phyloP scores from a whole-genome alignment of 495 filamentous ascomycete genomes.

The Aspergillus steynii region DNA sequence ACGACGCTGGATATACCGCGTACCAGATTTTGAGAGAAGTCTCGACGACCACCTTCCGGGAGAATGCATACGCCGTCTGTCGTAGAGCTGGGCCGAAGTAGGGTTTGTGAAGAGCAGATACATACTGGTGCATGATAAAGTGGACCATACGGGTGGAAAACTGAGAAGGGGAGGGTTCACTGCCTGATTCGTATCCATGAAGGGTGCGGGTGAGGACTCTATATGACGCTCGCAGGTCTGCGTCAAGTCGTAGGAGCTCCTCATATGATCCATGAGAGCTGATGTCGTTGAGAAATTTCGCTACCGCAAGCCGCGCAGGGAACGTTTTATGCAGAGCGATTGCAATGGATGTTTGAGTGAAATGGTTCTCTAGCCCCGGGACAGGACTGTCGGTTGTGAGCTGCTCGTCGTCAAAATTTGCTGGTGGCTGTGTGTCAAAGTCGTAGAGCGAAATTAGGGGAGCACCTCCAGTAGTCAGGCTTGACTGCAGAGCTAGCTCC shows the following conservation, averaged over 20 bases:
- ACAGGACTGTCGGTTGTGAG: constrained; percentile 28
- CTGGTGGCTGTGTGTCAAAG: constrained; percentile 55
- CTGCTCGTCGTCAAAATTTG: constrained; percentile 47
- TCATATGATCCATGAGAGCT: constrained; percentile 33
- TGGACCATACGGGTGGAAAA: constrained; percentile 44
- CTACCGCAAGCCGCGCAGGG: constrained; percentile 46
- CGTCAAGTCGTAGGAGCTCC: constrained; percentile 37
- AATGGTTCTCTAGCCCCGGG: constrained; percentile 33
- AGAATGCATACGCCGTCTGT: constrained; percentile 50
- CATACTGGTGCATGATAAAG: constrained; percentile 45
- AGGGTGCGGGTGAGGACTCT: constrained; percentile 35
- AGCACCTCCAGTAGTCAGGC: constrained; percentile 52
- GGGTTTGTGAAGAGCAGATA: constrained; percentile 51
- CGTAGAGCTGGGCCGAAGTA: constrained; percentile 38
- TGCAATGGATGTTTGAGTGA: constrained; percentile 45
- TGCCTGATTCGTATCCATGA: constrained; percentile 26
- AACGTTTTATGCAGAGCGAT: constrained; percentile 49
- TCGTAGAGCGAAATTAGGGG: constrained; percentile 50
- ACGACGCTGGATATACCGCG: constrained; percentile 35
- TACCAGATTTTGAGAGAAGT: constrained; percentile 51
- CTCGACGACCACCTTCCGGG: constrained; percentile 48
- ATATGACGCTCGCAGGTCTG: constrained; percentile 35
- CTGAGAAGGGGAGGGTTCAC: constrained; percentile 25
- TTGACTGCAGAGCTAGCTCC: constrained; percentile 53
- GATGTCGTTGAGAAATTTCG: constrained; percentile 48